phyloP scores from a whole-genome alignment of 2,329 filamentous ascomycete genomes.

The Aspergillus pseudotamarii region DNA sequence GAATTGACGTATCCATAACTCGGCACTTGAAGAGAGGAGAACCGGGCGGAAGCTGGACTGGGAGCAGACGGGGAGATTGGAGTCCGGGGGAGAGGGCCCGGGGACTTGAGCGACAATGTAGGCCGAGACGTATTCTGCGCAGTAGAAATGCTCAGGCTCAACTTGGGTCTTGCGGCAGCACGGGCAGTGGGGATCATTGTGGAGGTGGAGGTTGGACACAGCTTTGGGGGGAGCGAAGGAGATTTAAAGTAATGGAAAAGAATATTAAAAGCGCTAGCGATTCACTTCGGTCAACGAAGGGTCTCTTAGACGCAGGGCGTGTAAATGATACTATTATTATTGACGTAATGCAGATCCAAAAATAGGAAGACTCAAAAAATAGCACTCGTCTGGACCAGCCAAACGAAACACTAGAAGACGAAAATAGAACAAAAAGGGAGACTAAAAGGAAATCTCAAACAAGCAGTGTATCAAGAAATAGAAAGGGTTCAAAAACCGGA shows the following conservation, averaged over 20 bases:
- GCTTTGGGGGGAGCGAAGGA: conserved; percentile 4
- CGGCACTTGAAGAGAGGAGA: conserved; percentile 44
- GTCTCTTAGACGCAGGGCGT: conserved; percentile 22
- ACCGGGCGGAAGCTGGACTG: conserved; percentile 47
- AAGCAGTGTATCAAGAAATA: conserved; percentile 32
- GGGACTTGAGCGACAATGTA: conserved; percentile 48
- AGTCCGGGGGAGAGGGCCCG: conserved; percentile 43
- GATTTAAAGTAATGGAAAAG: conserved; percentile 8
- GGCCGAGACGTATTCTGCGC: conserved; percentile 38
- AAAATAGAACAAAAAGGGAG: conserved; percentile 37
- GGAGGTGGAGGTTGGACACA: conserved; percentile 14
- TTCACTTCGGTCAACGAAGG: conserved; percentile 42
- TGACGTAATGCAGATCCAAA: conserved; percentile 24
- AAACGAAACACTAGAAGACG: conserved; percentile 36
- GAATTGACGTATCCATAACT: conserved; percentile 48
- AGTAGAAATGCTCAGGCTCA: conserved; percentile 49
- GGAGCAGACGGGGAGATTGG: conserved; percentile 46
- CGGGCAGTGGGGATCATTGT: conserved; percentile 43
- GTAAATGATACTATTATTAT: conserved; percentile 29
- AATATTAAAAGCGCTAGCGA: conserved; percentile 12
- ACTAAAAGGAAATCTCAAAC: conserved; percentile 36
- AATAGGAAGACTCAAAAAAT: conserved; percentile 25
- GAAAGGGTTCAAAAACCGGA: conserved; percentile 16
- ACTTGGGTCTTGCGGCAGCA: conserved; percentile 47
- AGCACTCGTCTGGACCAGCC: conserved; percentile 47